Base-by-base conservation (phyloP, 768 basidiomycete genomes). In the Boletus edulis region DNA sequence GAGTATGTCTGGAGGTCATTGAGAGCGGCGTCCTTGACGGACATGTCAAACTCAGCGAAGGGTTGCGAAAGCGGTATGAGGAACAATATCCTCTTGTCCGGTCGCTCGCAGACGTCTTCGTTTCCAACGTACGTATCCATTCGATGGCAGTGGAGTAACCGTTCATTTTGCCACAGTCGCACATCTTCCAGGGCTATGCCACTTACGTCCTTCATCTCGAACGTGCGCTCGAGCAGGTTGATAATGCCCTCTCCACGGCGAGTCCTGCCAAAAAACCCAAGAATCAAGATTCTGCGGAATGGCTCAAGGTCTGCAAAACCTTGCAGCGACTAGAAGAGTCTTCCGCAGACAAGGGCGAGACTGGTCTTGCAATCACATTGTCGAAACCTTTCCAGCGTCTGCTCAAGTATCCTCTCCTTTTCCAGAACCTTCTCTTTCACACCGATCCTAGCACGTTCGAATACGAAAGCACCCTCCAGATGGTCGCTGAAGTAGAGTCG, bases 341-440 rank as follows among this genome's bases (percentile, higher is more conserved):
- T 24, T 92, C 96, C 1, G 78, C 78, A 44, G 90, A 91, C 52
- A 89, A 89, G 66, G 95, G 94, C 54, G 96, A 98, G 75, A 94
- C 92, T 1, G 94, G 94, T 3, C 79, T 99, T 52, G 89, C 93
- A 35, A 99, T 99, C 68, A 92, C 92, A 0, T 78, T 98, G 11
- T 95, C 93, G 18, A 98, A 98, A 69, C 96, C 97, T 3, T 97
- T 99, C 76, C 96, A 98, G 67, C 84, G 96, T 40, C 78, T 99
- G 34, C 83, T 97, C 67, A 98, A 98, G 71, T 97, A 98, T 71
- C 97, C 97, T 5, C 81, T 99, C 34, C 82, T 99, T 45, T 98
- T 98, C 75, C 97, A 99, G 73, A 98, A 97, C 70, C 81, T 98
- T 15, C 83, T 98, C 51, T 98, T 89, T 74, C 92, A 94, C 73